These are phyloP conservation scores for Tephrocybe sp. DNA, from an alignment of 768 basidiomycete species.

Conservation along the genomic window DNA sequence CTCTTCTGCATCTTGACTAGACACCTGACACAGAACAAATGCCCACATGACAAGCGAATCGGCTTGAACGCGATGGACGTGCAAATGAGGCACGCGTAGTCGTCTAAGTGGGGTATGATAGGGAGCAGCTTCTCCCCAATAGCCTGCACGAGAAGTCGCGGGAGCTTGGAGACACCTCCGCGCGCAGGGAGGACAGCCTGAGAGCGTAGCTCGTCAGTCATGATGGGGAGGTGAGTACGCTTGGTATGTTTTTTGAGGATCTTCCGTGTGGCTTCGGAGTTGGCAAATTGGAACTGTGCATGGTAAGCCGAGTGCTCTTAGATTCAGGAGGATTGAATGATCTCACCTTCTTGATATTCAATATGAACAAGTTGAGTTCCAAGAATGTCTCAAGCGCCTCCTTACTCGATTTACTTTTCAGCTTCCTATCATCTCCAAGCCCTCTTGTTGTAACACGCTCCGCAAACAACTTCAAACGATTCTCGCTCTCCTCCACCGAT, in stretches of 20 bases:
- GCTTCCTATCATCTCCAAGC: slow-evolving; percentile 50
- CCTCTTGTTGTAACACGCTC: slow-evolving; percentile 57
- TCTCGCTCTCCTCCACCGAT: slow-evolving; percentile 68
- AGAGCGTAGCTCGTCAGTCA: slow-evolving; percentile 26
- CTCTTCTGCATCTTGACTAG: slow-evolving; percentile 92
- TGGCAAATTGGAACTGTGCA: slow-evolving; percentile 74
- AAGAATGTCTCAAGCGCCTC: slow-evolving; percentile 70
- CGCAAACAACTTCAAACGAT: slow-evolving; percentile 61
- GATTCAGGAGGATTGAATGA: slow-evolving; percentile 6
- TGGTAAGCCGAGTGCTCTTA: neutral
- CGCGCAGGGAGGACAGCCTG: slow-evolving; percentile 17
- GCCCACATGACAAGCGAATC: slow-evolving; percentile 76
- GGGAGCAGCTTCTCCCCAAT: slow-evolving; percentile 83
- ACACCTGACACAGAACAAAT: slow-evolving; percentile 78
- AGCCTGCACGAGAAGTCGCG: slow-evolving; percentile 67
- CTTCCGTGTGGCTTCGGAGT: slow-evolving; percentile 87
- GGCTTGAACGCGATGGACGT: slow-evolving; percentile 92
- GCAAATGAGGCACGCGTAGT: slow-evolving; percentile 89
- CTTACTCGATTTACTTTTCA: slow-evolving; percentile 57
- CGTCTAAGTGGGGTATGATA: slow-evolving; percentile 75
- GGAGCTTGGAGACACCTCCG: slow-evolving; percentile 20
- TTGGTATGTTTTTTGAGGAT: slow-evolving; percentile 95
- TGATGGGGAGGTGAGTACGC: slow-evolving; percentile 77
- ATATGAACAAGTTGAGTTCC: slow-evolving; percentile 72
- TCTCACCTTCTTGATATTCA: slow-evolving; percentile 84